Conservation (phyloP, 1,284 basidiomycete genomes). For the Moniliella sp. region DNA sequence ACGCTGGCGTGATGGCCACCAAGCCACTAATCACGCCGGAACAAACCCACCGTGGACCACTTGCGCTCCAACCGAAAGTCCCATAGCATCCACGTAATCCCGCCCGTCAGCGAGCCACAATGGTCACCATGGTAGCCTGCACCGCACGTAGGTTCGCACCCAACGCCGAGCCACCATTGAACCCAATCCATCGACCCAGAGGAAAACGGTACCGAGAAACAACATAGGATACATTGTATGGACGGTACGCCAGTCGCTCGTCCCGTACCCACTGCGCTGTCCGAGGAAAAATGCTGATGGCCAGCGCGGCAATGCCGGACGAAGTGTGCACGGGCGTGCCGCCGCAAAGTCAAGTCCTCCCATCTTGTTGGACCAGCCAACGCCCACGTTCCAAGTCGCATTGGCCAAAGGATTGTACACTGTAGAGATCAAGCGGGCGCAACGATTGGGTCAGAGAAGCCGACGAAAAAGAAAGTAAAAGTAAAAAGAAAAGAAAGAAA, state of each 20-base stretch:
- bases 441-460: too few relatives aligned
- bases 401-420: slow-evolving; percentile 45
- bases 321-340: slow-evolving; percentile 38
- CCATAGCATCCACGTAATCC: slow-evolving; percentile 39
- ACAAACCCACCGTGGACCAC: slow-evolving; percentile 59
- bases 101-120: slow-evolving; percentile 50
- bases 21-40: slow-evolving; percentile 42
- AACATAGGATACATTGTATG: slow-evolving; percentile 35
- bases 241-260: slow-evolving; percentile 35
- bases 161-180: slow-evolving; percentile 34
- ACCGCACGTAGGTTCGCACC: slow-evolving; percentile 36
- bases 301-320: slow-evolving; percentile 33
- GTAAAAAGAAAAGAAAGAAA: too few relatives aligned
- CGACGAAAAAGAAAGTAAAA: too few relatives aligned
- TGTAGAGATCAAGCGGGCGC: too few relatives aligned
- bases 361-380: slow-evolving; percentile 28
- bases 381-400: slow-evolving; percentile 10
- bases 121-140: slow-evolving; percentile 36
- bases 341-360: slow-evolving; percentile 36
- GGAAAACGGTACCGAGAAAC: slow-evolving; percentile 36
- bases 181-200: slow-evolving; percentile 35
- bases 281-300: slow-evolving; percentile 34
- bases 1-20: slow-evolving; percentile 59
- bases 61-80: slow-evolving; percentile 38
- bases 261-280: slow-evolving; percentile 36